Evolutionary conservation across 2,329 filamentous ascomycete genomes (phyloP), one percentile per base, ranked within the genome.

Genomic region (Cordyceps cicadae): DNA sequence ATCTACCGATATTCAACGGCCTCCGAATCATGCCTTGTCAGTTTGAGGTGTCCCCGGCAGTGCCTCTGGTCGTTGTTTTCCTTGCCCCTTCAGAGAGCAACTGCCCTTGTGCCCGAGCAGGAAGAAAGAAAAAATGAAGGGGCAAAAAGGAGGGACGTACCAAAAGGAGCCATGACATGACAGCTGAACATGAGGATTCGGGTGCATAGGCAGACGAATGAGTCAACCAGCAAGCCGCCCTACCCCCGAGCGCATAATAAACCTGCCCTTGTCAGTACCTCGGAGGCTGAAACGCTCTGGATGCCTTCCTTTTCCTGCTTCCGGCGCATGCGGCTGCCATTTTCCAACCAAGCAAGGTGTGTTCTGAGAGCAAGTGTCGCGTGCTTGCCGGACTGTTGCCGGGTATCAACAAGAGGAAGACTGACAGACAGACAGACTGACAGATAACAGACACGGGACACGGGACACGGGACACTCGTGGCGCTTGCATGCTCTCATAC

Each of bases 21-120:
- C 19, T 37, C 11, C 17, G 7, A 26, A 24, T 21, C 24, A 26
- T 34, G 32, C 34, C 51, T n/a, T 53, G 34, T 7, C 52, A 41
- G 52, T 54, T 54, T 54, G 52, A 39, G 52, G 52, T 37, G 52
- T 54, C 52, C 52, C 43, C 43, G 52, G 52, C 37, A 43, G 37
- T 34, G 51, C 51, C 51, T 53, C 51, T 11, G 34, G 17, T n/a
- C n/a, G 29, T 24, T 50, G 11, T 29, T n/a, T n/a, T 29, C 7
- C 52, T 26, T 54, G 21, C 39, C 34, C 17, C 39, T 15, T 2
- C n/a, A 24, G 24, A 24, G 39, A 43, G 39, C 39, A n/a, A 43
- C 39, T 43, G 39, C 39, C 17, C n/a, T 43, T 43, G 15, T 1
- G 17, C 17, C 15, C 15, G 4, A 17, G 15, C 39, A 8, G n/a